These are phyloP conservation scores for Marsdenia floribunda DNA, from an alignment of 257 asterid genomes.

Conservation along the genomic window DNA sequence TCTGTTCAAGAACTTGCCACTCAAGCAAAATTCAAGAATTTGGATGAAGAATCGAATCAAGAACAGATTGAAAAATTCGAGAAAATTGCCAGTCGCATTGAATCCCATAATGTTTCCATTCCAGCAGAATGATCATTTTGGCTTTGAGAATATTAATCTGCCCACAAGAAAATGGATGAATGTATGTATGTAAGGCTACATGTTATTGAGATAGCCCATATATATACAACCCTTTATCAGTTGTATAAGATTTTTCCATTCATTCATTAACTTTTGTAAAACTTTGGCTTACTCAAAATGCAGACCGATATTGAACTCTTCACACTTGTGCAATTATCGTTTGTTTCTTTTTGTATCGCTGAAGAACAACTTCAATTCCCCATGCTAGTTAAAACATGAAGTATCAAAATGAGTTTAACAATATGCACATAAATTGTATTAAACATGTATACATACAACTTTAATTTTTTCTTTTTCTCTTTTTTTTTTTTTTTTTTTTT, in stretches of 20 bases:
- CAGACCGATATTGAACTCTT: no score
- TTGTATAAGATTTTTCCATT: neutral
- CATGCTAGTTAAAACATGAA: neutral
- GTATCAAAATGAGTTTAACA: neutral
- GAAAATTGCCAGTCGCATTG: neutral
- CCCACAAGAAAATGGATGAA: neutral
- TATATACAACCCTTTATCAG: neutral
- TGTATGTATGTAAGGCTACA: no score
- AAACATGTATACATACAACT: no score
- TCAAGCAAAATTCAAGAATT: slow-evolving; percentile 42
- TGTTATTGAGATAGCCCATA: neutral
- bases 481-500: no score
- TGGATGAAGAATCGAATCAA: slow-evolving; percentile 1
- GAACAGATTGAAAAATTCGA: neutral
- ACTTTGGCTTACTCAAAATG: neutral
- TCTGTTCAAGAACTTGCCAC: slow-evolving; percentile 58
- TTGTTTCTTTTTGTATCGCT: neutral
- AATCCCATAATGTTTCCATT: slow-evolving; percentile 1
- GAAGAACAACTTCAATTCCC: neutral
- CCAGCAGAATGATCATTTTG: neutral
- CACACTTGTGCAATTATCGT: neutral
- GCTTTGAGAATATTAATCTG: neutral
- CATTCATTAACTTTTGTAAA: neutral
- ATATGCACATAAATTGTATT: slow-evolving; percentile 14
- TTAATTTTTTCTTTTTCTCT: no score